Evolutionary conservation across 345 rosid species (phyloP), one percentile per base, ranked within the genome.

Genomic region (Aegle marmelos): DNA sequence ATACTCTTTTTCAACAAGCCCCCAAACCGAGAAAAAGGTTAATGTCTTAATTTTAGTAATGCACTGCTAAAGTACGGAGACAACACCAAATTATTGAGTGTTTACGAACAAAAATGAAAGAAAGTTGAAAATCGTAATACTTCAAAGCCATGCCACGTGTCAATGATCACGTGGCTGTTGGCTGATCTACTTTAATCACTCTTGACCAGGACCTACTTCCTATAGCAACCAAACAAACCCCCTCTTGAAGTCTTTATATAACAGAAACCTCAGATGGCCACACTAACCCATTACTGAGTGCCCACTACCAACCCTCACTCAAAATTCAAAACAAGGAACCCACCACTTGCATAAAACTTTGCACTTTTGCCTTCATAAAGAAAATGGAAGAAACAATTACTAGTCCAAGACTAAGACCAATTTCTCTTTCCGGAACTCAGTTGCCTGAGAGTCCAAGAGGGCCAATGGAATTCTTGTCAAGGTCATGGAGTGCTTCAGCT

Each of bases 401-500:
- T 70, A 19, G 60, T 50, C 57, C 61, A 70, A 70, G 74, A 28
- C 48, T 27, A 22, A 78, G 80, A 71, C 88, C 85, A 16, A 77
- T 86, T 31, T 53, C 76, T 64, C 9, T 56, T 58, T n/a, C 69
- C 8, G 78, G 78, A 27, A 80, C 79, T 19, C 93, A 88, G 41
- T 86, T 91, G 5, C 95, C 97, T 13, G 89, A 93, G 81, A 91
- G 95, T 87, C 97, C 97, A 7, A 86, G 91, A 86, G 89, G 91
- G 74, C 98, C 97, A 9, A 91, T 95, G 96, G 99, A 95, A 86
- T 95, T 92, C 85, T 84, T 95, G 74, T 90, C 98, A 1, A 89
- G 98, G 84, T 91, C 99, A 1, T 92, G 98, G 98, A 89, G 96
- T 64, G 89, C 75, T 57, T 91, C 99, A 10, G 97, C 97, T 54